A percentile compares a stretch with the other conserved stretches of the same genome.
Evolutionary conservation across 169 alveolate genomes (phyloP).

Genomic region (Plasmodium adleri): DNA sequence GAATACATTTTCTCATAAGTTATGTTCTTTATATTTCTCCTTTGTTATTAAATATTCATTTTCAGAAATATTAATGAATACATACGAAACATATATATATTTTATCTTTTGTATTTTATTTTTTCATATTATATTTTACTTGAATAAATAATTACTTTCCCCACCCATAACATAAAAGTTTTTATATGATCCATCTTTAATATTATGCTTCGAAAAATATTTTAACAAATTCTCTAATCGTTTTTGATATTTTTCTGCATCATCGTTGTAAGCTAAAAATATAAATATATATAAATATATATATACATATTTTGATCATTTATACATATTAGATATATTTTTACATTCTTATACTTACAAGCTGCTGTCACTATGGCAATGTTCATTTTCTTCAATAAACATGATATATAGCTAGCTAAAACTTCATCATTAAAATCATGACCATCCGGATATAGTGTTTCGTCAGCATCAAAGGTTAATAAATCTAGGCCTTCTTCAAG

Average conservation of each 20-base stretch:
- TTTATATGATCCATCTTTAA: constrained; percentile 35
- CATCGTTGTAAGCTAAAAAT: constrained; percentile 75
- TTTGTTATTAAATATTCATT: background rate
- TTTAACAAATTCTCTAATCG: constrained; percentile 66
- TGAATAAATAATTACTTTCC: constrained; percentile 72
- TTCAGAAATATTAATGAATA: no score
- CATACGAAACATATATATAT: no score
- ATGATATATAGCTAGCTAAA: constrained; percentile 55
- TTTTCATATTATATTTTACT: constrained; percentile 33
- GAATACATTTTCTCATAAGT: background rate
- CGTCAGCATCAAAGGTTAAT: constrained; percentile 80
- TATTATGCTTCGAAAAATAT: constrained; percentile 29
- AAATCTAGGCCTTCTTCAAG: constrained; percentile 66
- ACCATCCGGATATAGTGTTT: constrained; percentile 80
- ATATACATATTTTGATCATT: background rate
- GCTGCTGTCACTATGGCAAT: constrained; percentile 82
- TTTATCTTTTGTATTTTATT: background rate
- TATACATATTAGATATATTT: background rate
- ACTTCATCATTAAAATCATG: constrained; percentile 63
- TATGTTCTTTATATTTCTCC: background rate
- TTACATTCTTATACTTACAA: constrained; percentile 24
- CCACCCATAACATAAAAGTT: constrained; percentile 77
- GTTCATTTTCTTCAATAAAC: constrained; percentile 61
- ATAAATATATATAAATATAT: background rate
- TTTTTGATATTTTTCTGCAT: constrained; percentile 59